These are phyloP conservation scores for Populus ilicifolia DNA, from an alignment of 345 rosid genomes.

Conservation along the genomic window DNA sequence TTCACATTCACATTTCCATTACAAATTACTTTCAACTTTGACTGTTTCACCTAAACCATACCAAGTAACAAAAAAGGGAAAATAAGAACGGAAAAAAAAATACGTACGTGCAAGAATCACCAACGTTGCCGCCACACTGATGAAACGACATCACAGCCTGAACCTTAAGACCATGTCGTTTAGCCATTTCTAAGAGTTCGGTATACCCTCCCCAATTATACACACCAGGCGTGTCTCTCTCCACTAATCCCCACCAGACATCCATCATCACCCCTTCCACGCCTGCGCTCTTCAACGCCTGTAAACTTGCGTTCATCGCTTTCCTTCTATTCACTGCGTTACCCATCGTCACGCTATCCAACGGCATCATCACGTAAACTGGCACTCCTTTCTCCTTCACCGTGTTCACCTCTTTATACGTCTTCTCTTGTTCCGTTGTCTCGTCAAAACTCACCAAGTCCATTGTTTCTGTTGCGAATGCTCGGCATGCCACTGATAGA, in stretches of 20 bases:
- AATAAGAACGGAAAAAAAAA: neutral
- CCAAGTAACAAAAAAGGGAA: neutral
- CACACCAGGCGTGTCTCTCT: conserved; percentile 69
- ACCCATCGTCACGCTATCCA: conserved; percentile 82
- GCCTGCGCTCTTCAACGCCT: conserved; percentile 93
- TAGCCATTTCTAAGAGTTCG: conserved; percentile 89
- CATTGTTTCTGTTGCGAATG: conserved; percentile 37
- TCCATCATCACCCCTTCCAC: conserved; percentile 96
- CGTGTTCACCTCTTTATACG: conserved; percentile 28
- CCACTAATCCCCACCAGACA: conserved; percentile 99
- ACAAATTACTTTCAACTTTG: neutral
- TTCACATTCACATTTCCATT: neutral
- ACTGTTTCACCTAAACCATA: neutral
- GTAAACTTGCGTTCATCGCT: conserved; percentile 91
- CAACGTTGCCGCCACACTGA: conserved; percentile 99
- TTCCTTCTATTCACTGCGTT: conserved; percentile 77
- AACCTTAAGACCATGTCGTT: conserved; percentile 81
- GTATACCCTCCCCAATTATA: conserved; percentile 95
- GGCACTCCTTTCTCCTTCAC: conserved; percentile 58
- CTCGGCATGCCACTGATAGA: conserved; percentile 64
- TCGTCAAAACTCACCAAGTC: conserved; percentile 21
- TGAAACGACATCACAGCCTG: conserved; percentile 99
- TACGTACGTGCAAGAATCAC: conserved; percentile 84
- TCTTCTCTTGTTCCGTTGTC: conserved; percentile 22
- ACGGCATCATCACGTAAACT: conserved; percentile 97